Evolutionary conservation across 352 stramenopile genomes (phyloP).

Genomic region (Globisporangium echinulatum): DNA sequence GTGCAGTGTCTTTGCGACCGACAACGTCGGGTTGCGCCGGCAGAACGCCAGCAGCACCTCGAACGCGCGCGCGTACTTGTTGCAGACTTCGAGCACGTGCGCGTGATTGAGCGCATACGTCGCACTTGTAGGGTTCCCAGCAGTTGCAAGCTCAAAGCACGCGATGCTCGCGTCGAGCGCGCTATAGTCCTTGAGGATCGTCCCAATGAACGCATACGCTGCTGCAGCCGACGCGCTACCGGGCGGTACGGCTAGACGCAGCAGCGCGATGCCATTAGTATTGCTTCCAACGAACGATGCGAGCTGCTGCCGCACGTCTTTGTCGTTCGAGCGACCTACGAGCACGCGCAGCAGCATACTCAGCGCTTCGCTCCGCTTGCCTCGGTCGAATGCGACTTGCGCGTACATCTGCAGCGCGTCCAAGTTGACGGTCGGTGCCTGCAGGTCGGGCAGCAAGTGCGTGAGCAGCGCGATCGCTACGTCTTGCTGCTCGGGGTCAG

Average conservation of each 20-base stretch:
- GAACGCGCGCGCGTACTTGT: slow-evolving; percentile 39
- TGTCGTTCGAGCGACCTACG: slow-evolving; percentile 43
- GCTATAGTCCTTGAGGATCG: slow-evolving; percentile 67
- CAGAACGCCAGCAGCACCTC: slow-evolving; percentile 36
- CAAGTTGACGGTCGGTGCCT: slow-evolving; percentile 43
- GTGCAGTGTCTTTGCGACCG: slow-evolving; percentile 12
- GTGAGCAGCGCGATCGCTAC: slow-evolving; percentile 44
- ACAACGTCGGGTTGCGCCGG: slow-evolving; percentile 23
- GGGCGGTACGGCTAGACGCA: slow-evolving; percentile 32
- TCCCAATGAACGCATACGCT: slow-evolving; percentile 69
- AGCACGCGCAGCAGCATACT: slow-evolving; percentile 64
- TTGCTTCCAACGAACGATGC: slow-evolving; percentile 28
- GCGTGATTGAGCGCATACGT: slow-evolving; percentile 64
- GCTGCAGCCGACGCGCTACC: slow-evolving; percentile 37
- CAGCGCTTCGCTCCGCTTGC: slow-evolving; percentile 51
- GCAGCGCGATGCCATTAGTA: slow-evolving; percentile 30
- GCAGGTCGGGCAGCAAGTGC: slow-evolving; percentile 48
- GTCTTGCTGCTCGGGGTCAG: slow-evolving; percentile 36
- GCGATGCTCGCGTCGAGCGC: slow-evolving; percentile 39
- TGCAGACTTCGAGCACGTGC: slow-evolving; percentile 47
- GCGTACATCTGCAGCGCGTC: slow-evolving; percentile 65
- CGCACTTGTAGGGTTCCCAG: slow-evolving; percentile 28
- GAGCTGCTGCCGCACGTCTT: slow-evolving; percentile 42
- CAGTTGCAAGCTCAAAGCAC: slow-evolving; percentile 53
- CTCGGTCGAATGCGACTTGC: slow-evolving; percentile 50